Evolutionary conservation across 2,329 filamentous ascomycete genomes (phyloP).

Genomic region (Exophiala sideris): DNA sequence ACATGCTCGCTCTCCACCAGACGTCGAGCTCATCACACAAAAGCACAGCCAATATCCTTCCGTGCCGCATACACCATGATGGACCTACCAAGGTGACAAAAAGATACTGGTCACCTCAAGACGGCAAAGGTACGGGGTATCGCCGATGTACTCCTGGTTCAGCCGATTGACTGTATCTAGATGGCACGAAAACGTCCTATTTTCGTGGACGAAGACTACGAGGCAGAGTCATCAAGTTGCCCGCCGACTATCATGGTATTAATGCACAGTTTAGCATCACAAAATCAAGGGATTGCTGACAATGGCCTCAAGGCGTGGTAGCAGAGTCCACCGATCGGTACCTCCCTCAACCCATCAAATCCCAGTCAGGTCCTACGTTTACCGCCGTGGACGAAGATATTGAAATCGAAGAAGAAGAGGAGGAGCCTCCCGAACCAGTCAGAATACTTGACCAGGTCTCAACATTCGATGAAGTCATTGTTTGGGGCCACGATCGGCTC

Average conservation of each 20-base stretch:
- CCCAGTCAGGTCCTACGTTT: constrained; percentile 5
- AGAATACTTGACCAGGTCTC: constrained; percentile 60
- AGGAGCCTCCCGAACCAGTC: constrained; percentile 49
- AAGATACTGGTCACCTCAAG: constrained; percentile 67
- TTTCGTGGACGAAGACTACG: constrained; percentile 78
- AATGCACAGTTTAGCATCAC: not conserved
- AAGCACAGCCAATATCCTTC: constrained; percentile 61
- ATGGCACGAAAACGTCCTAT: constrained; percentile 57
- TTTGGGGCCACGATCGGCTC: constrained; percentile 78
- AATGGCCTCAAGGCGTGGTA: constrained; percentile 52
- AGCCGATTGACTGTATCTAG: constrained; percentile 34
- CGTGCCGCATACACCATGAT: constrained; percentile 75
- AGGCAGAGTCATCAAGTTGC: constrained; percentile 64
- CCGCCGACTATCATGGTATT: constrained; percentile 64
- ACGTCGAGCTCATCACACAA: constrained; percentile 13
- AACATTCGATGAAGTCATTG: constrained; percentile 68
- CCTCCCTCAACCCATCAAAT: constrained; percentile 15
- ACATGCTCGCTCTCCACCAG: constrained; percentile 46
- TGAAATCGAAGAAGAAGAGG: constrained; percentile 44
- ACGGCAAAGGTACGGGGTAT: constrained; percentile 39
- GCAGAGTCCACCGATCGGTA: constrained; percentile 42
- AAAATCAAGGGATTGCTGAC: not conserved
- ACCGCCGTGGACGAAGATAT: constrained; percentile 29
- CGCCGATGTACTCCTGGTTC: not conserved
- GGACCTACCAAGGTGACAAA: constrained; percentile 63